Evolutionary conservation across 805 yeast genomes (phyloP).

Genomic region (Blastobotrys chiropterorum): DNA sequence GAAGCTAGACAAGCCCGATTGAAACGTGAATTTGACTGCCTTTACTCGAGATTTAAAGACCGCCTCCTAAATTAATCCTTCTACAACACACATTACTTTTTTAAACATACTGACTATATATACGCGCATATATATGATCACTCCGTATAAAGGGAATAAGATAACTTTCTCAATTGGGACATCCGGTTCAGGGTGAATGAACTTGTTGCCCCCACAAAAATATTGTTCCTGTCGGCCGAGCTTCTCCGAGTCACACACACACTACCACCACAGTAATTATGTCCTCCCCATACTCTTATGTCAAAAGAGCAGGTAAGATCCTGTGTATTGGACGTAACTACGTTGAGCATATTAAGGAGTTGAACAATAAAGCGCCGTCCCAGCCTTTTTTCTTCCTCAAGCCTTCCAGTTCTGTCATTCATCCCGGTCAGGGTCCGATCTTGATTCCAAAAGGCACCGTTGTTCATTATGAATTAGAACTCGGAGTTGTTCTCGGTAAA

Average conservation of each 20-base stretch:
- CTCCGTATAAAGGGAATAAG: background rate
- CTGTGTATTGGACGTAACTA: slow-evolving; percentile 96
- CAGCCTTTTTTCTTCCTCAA: slow-evolving; percentile 91
- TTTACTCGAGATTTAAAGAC: background rate
- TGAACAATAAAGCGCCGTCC: slow-evolving; percentile 72
- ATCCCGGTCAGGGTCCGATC: slow-evolving; percentile 66
- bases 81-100: background rate
- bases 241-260: background rate
- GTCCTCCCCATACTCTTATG: slow-evolving; percentile 9
- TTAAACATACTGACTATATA: background rate
- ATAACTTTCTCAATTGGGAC: no score
- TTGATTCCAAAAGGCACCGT: slow-evolving; percentile 72
- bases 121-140: background rate
- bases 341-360: slow-evolving; percentile 91
- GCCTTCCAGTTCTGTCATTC: slow-evolving; percentile 73
- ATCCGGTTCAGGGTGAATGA: no score
- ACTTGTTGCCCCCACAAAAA: no score
- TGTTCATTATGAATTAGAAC: slow-evolving; percentile 90
- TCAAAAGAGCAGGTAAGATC: slow-evolving; percentile 43
- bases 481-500: slow-evolving; percentile 70
- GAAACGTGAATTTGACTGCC: background rate
- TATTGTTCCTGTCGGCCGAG: background rate
- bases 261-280: background rate
- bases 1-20: background rate
- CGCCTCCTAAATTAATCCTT: no score